Conservation (phyloP, 2,329 filamentous ascomycete genomes). For the Periconia sp. region DNA sequence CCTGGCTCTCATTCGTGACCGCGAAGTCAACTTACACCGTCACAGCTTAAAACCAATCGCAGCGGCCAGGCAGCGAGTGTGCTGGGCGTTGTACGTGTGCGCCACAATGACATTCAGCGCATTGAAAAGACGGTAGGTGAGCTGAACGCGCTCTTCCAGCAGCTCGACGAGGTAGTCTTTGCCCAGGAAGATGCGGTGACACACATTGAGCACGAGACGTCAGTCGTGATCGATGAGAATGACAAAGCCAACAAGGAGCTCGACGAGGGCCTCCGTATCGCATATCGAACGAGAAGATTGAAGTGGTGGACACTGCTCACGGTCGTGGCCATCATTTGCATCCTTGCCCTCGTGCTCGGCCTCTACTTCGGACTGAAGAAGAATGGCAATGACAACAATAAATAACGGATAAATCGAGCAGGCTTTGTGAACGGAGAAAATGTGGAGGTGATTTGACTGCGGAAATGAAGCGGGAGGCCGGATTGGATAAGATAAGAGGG, state of each 20-base stretch:
- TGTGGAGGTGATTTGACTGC: too few species aligned
- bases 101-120: conserved; percentile 81
- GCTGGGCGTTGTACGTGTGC: conserved; percentile 78
- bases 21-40: background rate
- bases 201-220: conserved; percentile 69
- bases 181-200: conserved; percentile 71
- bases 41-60: conserved; percentile 75
- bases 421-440: too few species aligned
- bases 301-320: conserved; percentile 82
- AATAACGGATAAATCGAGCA: too few species aligned
- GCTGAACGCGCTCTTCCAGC: conserved; percentile 72
- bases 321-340: conserved; percentile 53
- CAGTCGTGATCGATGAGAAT: conserved; percentile 69
- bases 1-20: too few species aligned
- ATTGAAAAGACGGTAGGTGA: conserved; percentile 79
- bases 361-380: conserved; percentile 53
- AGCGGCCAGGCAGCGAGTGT: conserved; percentile 74
- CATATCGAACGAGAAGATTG: conserved; percentile 71
- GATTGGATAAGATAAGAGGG: too few species aligned
- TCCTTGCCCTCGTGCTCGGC: conserved; percentile 58
- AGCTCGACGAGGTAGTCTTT: conserved; percentile 76
- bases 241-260: conserved; percentile 74
- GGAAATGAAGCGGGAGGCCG: too few species aligned
- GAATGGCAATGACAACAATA: conserved; percentile 15
- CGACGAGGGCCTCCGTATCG: conserved; percentile 69